Evolutionary conservation across 192 early-diverging fungal genomes (phyloP).

Genomic region (Mycoemilia scoparia): DNA sequence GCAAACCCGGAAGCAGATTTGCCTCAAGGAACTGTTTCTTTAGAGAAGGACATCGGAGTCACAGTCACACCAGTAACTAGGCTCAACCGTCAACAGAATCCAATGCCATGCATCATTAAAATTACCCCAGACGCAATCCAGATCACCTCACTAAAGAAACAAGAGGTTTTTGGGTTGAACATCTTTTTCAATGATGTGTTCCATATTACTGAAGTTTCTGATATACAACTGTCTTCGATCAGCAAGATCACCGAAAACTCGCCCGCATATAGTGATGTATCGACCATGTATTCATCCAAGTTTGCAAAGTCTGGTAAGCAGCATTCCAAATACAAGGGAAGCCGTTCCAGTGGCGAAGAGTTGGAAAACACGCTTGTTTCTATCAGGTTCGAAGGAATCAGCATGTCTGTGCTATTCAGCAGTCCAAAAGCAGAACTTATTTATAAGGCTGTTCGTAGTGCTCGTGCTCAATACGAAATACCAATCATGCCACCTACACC

Average conservation of each 20-base stretch:
- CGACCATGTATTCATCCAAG: conserved; percentile 2
- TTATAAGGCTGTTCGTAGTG: conserved; percentile 47
- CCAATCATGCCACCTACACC: conserved; percentile 29
- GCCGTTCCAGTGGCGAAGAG: conserved; percentile 7
- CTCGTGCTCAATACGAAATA: conserved; percentile 44
- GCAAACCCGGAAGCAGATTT: conserved; percentile 49
- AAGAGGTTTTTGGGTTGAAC: conserved; percentile 55
- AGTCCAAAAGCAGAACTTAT: conserved; percentile 55
- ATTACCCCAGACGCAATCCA: conserved; percentile 69
- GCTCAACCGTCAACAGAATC: conserved; percentile 41
- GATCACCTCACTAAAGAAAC: conserved; percentile 47
- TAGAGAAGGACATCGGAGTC: conserved; percentile 52
- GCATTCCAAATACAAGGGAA: conserved; percentile 27
- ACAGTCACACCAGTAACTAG: conserved; percentile 47
- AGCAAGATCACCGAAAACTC: conserved; percentile 10
- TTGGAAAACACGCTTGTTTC: conserved; percentile 55
- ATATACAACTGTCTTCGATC: conserved; percentile 28
- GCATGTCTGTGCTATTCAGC: conserved; percentile 41
- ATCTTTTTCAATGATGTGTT: conserved; percentile 72
- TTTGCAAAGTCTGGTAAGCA: conserved; percentile 15
- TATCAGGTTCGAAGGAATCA: conserved; percentile 56
- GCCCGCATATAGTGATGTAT: conserved; percentile 4
- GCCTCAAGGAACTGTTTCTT: conserved; percentile 52
- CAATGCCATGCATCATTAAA: conserved; percentile 61
- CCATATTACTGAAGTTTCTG: conserved; percentile 65